Evolutionary conservation across 305 asterid genomes (phyloP), one percentile per base, ranked within the genome.

Genomic region (Vinca major): DNA sequence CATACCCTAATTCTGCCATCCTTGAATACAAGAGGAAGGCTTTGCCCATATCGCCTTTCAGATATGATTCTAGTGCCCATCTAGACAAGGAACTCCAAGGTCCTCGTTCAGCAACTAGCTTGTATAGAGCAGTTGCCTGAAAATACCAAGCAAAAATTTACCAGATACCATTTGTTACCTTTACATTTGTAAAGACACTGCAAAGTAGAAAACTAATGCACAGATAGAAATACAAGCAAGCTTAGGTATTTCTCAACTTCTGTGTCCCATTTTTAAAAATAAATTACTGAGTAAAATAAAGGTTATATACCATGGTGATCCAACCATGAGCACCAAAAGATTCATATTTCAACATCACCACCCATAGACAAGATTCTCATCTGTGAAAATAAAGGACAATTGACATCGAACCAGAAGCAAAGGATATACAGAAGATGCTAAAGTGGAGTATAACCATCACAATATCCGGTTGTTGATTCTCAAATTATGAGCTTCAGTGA

Each of bases 81-180:
- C 98, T 87, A 73, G 97, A 87, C 86, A 92, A 81, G 76, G 98
- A 90, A 83, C 97, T 92, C 97, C 98, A 92, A 16, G 98, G 98
- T 65, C 98, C 98, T 74, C 98, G 98, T 80, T 92, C 98, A 12
- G 98, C 97, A 67, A 92, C 98, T 66, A 92, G 80, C 73, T 90
- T 92, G 81, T 84, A 90, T 64, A 92, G 75, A 43, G 95, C 87
- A 21, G 95, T 88, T 47, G 98, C 98, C 98, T 92, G 76, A 74
- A 74, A 63, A 21, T 65, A 51, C 67, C 39, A 62, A 49, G 66
- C 11, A 55, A 44, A 39, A 67, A 44, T 73, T 61, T 17, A 77
- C 41, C 66, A 74, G 17, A 69, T 19, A 45, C 33, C 52, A 73
- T 19, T 39, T 17, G 36, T 43, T 7, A 60, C 17, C 19, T 11